Evolutionary conservation across 768 basidiomycete genomes (phyloP).

Genomic region (Mycena venus): DNA sequence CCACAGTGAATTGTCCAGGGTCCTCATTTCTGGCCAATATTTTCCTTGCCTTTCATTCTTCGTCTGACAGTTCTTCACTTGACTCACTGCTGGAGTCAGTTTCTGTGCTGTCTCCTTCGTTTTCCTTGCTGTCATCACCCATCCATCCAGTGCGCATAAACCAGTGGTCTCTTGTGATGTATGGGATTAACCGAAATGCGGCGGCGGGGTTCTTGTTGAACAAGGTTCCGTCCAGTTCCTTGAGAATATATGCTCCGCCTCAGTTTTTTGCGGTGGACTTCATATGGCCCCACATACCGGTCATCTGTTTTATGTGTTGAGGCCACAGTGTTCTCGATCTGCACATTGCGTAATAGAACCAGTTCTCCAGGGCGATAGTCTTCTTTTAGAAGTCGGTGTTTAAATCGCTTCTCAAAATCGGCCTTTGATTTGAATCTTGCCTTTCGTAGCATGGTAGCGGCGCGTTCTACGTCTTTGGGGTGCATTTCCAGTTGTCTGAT

Average conservation of each 20-base stretch:
- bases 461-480: background rate
- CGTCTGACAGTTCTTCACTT: too few species aligned
- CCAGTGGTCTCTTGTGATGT: background rate
- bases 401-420: background rate
- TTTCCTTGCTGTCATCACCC: too few species aligned
- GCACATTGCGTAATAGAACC: background rate
- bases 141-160: background rate
- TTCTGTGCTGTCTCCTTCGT: too few species aligned
- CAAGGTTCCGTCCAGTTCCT: background rate
- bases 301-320: background rate
- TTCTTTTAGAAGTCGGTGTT: background rate
- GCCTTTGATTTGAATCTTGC: background rate
- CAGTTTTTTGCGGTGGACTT: background rate
- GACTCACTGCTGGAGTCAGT: too few species aligned
- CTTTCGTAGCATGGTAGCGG: background rate
- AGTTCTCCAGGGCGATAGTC: background rate
- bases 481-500: background rate
- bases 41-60: too few species aligned
- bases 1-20: too few species aligned
- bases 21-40: too few species aligned
- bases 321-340: background rate
- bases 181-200: background rate
- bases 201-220: background rate
- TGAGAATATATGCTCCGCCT: background rate
- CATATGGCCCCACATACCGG: background rate